Percentiles rank a stretch among this genome's conserved stretches.
These are phyloP conservation scores for Coffea canephora DNA, from an alignment of 257 asterid species.

Conservation along the genomic window DNA sequence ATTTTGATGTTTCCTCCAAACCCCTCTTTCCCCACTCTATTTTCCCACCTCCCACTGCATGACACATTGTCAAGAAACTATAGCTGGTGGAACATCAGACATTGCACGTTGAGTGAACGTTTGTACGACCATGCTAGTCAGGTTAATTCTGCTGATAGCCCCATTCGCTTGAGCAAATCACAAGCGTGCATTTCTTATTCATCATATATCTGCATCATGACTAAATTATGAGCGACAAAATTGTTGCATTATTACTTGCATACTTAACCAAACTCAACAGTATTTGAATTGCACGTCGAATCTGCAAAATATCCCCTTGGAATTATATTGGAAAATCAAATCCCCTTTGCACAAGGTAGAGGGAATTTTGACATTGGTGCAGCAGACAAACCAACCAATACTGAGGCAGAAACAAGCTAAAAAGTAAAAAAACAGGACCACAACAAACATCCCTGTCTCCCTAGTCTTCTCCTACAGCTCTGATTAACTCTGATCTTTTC, in stretches of 20 bases:
- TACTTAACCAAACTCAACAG: neutral
- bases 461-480: neutral
- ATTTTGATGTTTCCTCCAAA: neutral
- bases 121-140: neutral
- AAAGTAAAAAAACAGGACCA: neutral
- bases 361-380: conserved; percentile 3
- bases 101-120: neutral
- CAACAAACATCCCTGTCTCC: neutral
- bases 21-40: neutral
- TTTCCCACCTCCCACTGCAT: neutral
- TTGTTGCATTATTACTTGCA: neutral
- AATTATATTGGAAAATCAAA: conserved; percentile 14
- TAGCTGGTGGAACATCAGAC: neutral
- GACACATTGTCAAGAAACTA: neutral
- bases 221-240: neutral
- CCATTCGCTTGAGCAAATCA: neutral
- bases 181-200: neutral
- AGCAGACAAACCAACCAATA: conserved; percentile 6
- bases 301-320: conserved; percentile 1
- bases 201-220: neutral
- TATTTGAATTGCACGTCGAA: neutral
- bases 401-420: neutral
- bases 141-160: neutral
- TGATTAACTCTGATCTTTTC: neutral
- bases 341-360: conserved; percentile 5